Percentiles rank a stretch among this genome's conserved stretches.
phyloP scores from a whole-genome alignment of 306 rosid species.

The Trifolium fragiferum region DNA sequence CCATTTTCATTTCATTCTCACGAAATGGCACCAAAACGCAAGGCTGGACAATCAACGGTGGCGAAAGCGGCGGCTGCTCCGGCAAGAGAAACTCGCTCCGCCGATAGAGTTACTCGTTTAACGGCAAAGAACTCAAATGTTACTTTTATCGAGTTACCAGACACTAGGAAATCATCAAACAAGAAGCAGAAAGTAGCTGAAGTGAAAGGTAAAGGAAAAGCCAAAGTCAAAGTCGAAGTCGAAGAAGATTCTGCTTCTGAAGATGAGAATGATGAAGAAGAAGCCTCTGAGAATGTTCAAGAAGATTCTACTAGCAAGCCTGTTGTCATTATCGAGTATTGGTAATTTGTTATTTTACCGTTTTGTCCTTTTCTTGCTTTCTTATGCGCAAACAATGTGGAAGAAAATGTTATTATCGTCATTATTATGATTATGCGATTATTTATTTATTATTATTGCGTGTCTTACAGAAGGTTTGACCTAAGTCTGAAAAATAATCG shows the following conservation, averaged over 20 bases:
- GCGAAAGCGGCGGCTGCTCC: background rate
- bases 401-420: background rate
- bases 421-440: background rate
- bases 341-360: slow-evolving; percentile 27
- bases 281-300: background rate
- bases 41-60: background rate
- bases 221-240: background rate
- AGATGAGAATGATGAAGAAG: background rate
- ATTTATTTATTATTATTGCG: background rate
- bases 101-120: background rate
- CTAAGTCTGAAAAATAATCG: background rate
- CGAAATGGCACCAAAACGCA: slow-evolving; percentile 8
- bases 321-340: slow-evolving; percentile 46
- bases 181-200: background rate
- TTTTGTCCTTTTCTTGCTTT: background rate
- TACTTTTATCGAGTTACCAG: background rate
- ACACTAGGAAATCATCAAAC: background rate
- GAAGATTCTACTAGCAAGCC: slow-evolving; percentile 2
- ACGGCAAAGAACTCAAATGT: background rate
- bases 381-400: background rate
- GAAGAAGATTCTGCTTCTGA: background rate
- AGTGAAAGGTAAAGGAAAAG: background rate
- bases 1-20: background rate
- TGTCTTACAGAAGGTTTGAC: background rate
- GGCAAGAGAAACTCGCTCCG: background rate